A percentile compares a stretch with the other conserved stretches of the same genome.
phyloP scores from a whole-genome alignment of 2,329 filamentous ascomycete species.

The Teratosphaeriaceae sp. region DNA sequence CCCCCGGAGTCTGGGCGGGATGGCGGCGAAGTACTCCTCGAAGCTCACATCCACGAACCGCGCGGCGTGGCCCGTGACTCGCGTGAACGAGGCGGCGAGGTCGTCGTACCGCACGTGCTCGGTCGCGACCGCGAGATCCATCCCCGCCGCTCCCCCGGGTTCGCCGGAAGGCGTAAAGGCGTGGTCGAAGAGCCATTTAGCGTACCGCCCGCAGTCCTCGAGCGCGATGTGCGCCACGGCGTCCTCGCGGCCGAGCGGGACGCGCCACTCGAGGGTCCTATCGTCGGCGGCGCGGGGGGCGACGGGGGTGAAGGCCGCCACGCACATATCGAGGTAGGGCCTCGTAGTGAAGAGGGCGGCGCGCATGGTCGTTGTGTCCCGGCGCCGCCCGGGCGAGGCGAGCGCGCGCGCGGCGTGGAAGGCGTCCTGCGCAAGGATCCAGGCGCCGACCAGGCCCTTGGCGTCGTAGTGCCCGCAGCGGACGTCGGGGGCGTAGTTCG shows the following conservation, averaged over 20 bases:
- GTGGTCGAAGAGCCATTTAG: slow-evolving; percentile 26
- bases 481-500: slow-evolving; percentile 38
- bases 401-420: slow-evolving; percentile 14
- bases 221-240: slow-evolving; percentile 22
- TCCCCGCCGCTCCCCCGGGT: slow-evolving; percentile 12
- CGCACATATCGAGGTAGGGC: slow-evolving; percentile 28
- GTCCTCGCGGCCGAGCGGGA: slow-evolving; percentile 23
- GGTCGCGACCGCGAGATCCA: slow-evolving; percentile 23
- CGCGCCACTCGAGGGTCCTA: slow-evolving; percentile 18
- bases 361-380: no score
- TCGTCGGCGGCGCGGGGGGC: slow-evolving; percentile 17
- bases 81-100: slow-evolving; percentile 26
- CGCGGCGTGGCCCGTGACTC: slow-evolving; percentile 28
- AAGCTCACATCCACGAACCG: slow-evolving; percentile 19
- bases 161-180: no score
- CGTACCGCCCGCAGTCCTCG: slow-evolving; percentile 23
- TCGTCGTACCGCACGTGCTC: slow-evolving; percentile 23
- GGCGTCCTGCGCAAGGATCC: slow-evolving; percentile 19
- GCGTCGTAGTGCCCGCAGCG: slow-evolving; percentile 44
- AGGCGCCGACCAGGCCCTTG: slow-evolving; percentile 30
- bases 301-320: slow-evolving; percentile 16
- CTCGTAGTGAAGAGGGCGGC: slow-evolving; percentile 26
- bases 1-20: no score
- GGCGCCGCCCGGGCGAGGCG: no score
- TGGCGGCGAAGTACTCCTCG: slow-evolving; percentile 29